Evolutionary conservation across 495 filamentous ascomycete genomes (phyloP).

Genomic region (Trichocladium antarcticum): DNA sequence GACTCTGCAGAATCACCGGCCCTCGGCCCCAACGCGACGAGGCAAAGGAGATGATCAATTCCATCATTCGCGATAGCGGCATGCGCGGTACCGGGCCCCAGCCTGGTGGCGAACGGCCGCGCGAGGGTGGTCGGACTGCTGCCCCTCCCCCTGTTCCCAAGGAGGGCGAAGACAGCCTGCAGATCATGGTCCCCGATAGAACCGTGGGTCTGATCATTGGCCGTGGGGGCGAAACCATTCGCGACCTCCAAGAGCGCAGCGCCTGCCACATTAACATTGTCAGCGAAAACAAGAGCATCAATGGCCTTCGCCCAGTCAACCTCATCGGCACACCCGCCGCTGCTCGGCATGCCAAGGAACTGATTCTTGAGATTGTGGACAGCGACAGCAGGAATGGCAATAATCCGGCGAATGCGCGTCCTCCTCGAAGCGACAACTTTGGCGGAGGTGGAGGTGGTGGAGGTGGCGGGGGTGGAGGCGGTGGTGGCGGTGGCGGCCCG

Average conservation of each 20-base stretch:
- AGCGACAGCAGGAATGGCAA: slow-evolving; percentile 57
- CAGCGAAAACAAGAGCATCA: slow-evolving; percentile 72
- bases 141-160: slow-evolving; percentile 43
- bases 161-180: slow-evolving; percentile 61
- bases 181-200: slow-evolving; percentile 84
- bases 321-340: slow-evolving; percentile 61
- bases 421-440: slow-evolving; percentile 24
- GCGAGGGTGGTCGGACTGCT: slow-evolving; percentile 15
- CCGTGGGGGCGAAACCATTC: slow-evolving; percentile 74
- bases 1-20: slow-evolving; percentile 69
- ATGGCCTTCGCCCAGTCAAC: slow-evolving; percentile 73
- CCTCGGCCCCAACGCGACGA: slow-evolving; percentile 51
- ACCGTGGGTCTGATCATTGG: slow-evolving; percentile 80
- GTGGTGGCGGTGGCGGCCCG: slow-evolving; percentile 31
- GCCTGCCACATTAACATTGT: slow-evolving; percentile 84
- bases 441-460: too few species aligned
- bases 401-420: slow-evolving; percentile 21
- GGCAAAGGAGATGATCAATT: slow-evolving; percentile 63
- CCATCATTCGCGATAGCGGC: slow-evolving; percentile 73
- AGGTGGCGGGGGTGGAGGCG: slow-evolving; percentile 27
- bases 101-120: slow-evolving; percentile 14
- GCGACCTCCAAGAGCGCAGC: slow-evolving; percentile 77
- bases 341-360: slow-evolving; percentile 56
- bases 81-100: slow-evolving; percentile 42
- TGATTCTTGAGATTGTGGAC: slow-evolving; percentile 80